Percentiles rank a stretch among this genome's conserved stretches.
Conservation (phyloP, 352 stramenopile genomes). For the Phytopythium cucurbitacearum region DNA sequence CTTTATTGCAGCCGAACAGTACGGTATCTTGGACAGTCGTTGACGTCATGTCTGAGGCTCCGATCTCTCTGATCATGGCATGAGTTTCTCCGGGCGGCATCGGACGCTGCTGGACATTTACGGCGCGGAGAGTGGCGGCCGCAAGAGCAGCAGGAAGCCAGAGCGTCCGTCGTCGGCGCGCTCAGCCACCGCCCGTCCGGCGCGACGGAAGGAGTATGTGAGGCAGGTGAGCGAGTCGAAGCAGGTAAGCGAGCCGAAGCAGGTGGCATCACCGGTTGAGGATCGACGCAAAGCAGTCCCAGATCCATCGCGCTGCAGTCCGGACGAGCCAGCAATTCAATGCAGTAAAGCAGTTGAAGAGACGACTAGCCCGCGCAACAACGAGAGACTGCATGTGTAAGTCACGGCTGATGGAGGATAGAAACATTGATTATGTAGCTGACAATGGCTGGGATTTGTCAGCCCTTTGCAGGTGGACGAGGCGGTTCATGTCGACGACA, state of each 20-base stretch:
- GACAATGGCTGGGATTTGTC: neutral
- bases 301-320: too few relatives aligned
- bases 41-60: too few relatives aligned
- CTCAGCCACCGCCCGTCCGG: neutral
- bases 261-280: too few relatives aligned
- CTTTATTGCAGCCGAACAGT: too few relatives aligned
- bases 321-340: too few relatives aligned
- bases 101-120: constrained; percentile 36
- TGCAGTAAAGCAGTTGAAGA: too few relatives aligned
- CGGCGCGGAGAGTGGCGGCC: constrained; percentile 5
- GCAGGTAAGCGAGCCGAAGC: too few relatives aligned
- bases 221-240: neutral
- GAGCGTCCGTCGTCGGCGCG: constrained; percentile 6
- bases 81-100: constrained; percentile 22
- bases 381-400: neutral
- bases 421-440: constrained; percentile 1
- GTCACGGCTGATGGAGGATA: neutral
- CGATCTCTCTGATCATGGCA: neutral
- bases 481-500: neutral
- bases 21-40: too few relatives aligned
- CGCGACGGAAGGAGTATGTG: neutral
- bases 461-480: neutral
- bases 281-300: too few relatives aligned
- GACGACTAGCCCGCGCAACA: too few relatives aligned
- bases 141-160: constrained; percentile 7